Percentiles rank a stretch among this genome's conserved stretches.
These are phyloP conservation scores for Pulveroboletus sp. DNA, from an alignment of 768 basidiomycete genomes.

Conservation along the genomic window DNA sequence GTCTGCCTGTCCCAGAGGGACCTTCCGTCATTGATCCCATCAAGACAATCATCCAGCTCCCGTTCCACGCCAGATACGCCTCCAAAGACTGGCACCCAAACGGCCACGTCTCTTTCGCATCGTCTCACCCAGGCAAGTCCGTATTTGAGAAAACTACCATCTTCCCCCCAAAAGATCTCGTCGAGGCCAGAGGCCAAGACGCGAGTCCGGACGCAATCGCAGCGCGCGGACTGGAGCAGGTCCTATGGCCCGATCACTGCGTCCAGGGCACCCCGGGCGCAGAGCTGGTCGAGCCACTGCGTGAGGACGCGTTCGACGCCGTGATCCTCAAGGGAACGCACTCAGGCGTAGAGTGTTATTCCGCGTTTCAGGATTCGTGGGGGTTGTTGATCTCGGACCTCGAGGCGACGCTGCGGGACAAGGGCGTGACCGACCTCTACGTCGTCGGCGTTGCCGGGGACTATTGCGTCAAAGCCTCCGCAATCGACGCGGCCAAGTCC, in stretches of 20 bases:
- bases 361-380: conserved; percentile 68
- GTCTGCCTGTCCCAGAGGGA: conserved; percentile 66
- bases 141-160: conserved; percentile 41
- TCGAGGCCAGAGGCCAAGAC: conserved; percentile 27
- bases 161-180: conserved; percentile 30
- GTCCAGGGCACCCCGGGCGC: conserved; percentile 57
- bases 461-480: conserved; percentile 66
- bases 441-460: conserved; percentile 73
- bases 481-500: conserved; percentile 46
- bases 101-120: conserved; percentile 70
- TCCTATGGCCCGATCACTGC: conserved; percentile 82
- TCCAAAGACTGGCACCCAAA: conserved; percentile 58
- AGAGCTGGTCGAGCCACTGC: conserved; percentile 55
- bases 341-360: conserved; percentile 67
- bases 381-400: conserved; percentile 45
- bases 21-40: conserved; percentile 53
- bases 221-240: conserved; percentile 40
- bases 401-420: conserved; percentile 37
- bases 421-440: conserved; percentile 53
- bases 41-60: conserved; percentile 53
- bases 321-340: conserved; percentile 55
- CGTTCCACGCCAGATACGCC: conserved; percentile 49
- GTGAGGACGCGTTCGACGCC: conserved; percentile 37
- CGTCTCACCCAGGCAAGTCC: conserved; percentile 38
- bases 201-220: conserved; percentile 11